Base-by-base conservation (phyloP, 1,284 basidiomycete species). In the Neotropicomus parvogracilis region DNA sequence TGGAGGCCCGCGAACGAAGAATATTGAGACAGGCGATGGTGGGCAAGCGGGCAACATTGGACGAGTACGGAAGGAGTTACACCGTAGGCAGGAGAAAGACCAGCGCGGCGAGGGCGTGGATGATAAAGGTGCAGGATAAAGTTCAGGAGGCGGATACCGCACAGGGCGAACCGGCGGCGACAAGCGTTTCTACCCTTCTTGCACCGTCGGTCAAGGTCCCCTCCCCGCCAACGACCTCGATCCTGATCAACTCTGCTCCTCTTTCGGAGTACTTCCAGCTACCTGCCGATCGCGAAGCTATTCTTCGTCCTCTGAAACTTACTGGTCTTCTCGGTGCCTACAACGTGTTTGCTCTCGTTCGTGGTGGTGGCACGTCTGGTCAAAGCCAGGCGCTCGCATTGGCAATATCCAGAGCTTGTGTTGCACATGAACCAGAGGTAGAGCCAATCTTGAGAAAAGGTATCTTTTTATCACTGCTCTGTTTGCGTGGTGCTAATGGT, bases 361-460 rank as follows among this genome's bases (percentile, higher is more conserved):
- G 91, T 36, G 95, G 95, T 8, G 95, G 95, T 14, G 95, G 95
- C 5, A 83, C 80, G 3, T 85, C 86, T 0, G 93, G 95, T 2
- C 95, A 99, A 67, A 87, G 91, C 9, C 91, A 86, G n/a, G 95
- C 95, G 2, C 70, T 97, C 17, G 83, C 87, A 0, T 80, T 93
- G 57, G 95, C 83, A 14, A 78, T 97, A 49, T 83, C 92, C 11
- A 88, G 90, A 63, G 93, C 85, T 6, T 70, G 98, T 36, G 79
- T 79, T 1, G 79, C 83, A 14, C 85, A 88, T 58, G 81, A 79
- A 29, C 83, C 85, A 3, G 78, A 82, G 19, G 71, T 87, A 4
- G 79, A 79, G 46, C 66, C 71, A 2, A 73, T 93, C 21, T 70
- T 97, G 52, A 78, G 79, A 61, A 82, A 83, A 78, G 85, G 92